Evolutionary conservation across 192 early-diverging fungal genomes (phyloP), one percentile per base, ranked within the genome.

Genomic region (Podila clonocystis): DNA sequence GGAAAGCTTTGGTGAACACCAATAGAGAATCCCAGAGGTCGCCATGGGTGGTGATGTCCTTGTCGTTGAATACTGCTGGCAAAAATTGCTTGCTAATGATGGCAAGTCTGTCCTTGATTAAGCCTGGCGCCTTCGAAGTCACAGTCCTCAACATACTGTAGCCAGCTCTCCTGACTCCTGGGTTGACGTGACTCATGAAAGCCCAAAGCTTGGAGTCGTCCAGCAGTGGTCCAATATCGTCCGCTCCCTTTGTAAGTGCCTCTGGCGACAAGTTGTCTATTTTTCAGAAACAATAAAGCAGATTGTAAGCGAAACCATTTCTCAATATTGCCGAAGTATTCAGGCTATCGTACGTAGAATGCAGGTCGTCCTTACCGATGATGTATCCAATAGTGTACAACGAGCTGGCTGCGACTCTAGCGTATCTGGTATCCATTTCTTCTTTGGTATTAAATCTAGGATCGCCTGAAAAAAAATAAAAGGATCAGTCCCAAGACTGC

Each of bases 1-100:
- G 92, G 52, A 89, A 91, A 36, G 83, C 88, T 80, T 91, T 94
- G 2, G 93, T 95, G 28, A 93, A 84, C 12, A 95, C 68, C 63
- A 98, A 80, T 9, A 98, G 73, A 9, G 97, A 85, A 68, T 97
- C 95, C 96, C 96, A 97, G 75, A 99, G 84, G 28, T 95, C 94
- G 7, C 87, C 82, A 65, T 95, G 93, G 24, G 87, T 91, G 5
- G 87, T 82, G 0, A 86, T 64, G 24, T 96, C 94, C 83, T 88
- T 91, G 63, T 98, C 96, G 1, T 71, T 75, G 76, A 98, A 95
- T 33, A 87, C 90, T 45, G 85, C 84, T 11, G 84, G 73, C 31
- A 93, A 87, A 66, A 97, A 91, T 5, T 76, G 68, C 9, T 77
- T 87, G 19, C 86, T 82, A 45, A 95, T 72, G 9, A 84, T n/a